Conservation (phyloP, 2,329 filamentous ascomycete species). For the Diaporthe vaccinii region DNA sequence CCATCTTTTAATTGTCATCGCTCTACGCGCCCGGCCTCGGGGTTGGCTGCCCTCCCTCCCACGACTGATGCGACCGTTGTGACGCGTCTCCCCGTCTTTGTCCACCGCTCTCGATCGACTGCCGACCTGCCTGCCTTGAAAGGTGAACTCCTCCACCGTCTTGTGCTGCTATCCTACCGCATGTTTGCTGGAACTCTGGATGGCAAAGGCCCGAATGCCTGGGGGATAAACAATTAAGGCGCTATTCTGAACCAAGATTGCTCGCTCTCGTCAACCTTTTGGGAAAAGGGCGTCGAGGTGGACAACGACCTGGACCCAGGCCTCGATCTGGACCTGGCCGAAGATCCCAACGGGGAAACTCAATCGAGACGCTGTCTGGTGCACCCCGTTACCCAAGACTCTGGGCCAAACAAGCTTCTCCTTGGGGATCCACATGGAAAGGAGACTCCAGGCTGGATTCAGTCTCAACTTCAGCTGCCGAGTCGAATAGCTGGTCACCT, state of each 20-base stretch:
- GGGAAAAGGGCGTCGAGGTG: not conserved
- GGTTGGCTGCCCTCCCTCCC: conserved; percentile 18
- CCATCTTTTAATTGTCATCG: conserved; percentile 2
- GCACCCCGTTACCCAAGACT: conserved; percentile 1
- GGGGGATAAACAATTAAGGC: not conserved
- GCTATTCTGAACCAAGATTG: not conserved
- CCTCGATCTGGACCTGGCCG: not conserved
- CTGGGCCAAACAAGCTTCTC: conserved; percentile 25
- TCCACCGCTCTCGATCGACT: conserved; percentile 6
- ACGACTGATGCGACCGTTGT: conserved; percentile 6
- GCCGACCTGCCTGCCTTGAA: not conserved
- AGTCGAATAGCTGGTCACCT: conserved; percentile 1
- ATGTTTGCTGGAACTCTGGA: not conserved
- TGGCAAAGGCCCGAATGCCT: not conserved
- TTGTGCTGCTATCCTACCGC: not conserved
- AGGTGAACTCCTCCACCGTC: not conserved
- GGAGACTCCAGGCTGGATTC: conserved; percentile 1
- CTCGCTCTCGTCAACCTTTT: conserved; percentile 16
- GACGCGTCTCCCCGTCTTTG: conserved; percentile 17
- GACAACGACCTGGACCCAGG: not conserved
- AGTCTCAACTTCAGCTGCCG: conserved; percentile 31
- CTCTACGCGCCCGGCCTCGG: not conserved
- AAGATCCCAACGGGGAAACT: not conserved
- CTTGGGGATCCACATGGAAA: conserved; percentile 3
- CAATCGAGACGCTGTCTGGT: conserved; percentile 1